Evolutionary conservation across 169 alveolate genomes (phyloP), one percentile per base, ranked within the genome.

Genomic region (Eimeria maxima): DNA sequence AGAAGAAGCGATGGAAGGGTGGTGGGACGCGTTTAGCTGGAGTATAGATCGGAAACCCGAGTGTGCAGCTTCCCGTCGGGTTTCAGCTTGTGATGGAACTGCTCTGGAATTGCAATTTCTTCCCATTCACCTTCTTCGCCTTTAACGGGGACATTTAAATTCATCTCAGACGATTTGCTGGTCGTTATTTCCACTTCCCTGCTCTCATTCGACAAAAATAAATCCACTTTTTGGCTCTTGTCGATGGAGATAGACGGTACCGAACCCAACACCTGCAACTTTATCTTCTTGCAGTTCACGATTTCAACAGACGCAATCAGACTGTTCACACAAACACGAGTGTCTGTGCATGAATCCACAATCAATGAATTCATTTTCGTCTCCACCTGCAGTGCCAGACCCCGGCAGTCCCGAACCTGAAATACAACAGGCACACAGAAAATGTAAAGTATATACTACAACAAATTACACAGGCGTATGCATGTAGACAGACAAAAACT

Each of bases 41-140:
- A 95, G 93, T 97, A 97, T 81, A 97, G 88, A 91, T 97, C 98
- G 1, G 98, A 97, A n/a, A 97, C 97, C 38, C 98, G 42, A 69
- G 98, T 96, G 3, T 44, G 67, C 6, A 92, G 92, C 27, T 93
- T 87, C 53, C 96, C 96, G 57, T 97, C 97, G 47, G 78, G 65
- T 4, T 45, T 55, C 45, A 97, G 65, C 20, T 78, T 71, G 92
- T 97, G 98, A 71, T 97, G 98, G 67, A 74, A 97, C 81, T 97
- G 98, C 42, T 97, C 97, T 42, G 98, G 98, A 38, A 97, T 96
- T 16, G 97, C 81, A 67, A 97, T 76, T 76, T 97, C 98, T 4
- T 50, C 55, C 98, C 98, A 97, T 27, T 97, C 98, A 0, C 95
- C 97, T 27, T 92, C 96, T 65, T 96, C 97, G 10, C 90, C 90